These are phyloP conservation scores for Cetradonia linearis DNA, from an alignment of 495 filamentous ascomycete genomes.

Conservation along the genomic window DNA sequence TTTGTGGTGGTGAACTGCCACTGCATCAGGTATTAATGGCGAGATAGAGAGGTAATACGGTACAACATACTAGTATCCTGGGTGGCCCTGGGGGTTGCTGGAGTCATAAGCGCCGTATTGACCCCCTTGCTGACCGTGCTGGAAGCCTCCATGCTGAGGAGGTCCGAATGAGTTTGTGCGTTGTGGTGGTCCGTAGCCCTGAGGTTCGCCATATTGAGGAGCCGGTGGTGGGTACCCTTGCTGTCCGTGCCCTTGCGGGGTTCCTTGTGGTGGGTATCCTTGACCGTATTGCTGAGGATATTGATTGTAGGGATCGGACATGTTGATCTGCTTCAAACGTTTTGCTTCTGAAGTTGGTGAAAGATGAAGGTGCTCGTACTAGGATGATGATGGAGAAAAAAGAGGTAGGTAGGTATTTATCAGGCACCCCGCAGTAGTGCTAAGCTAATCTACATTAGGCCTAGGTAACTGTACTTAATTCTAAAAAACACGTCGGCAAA, in stretches of 20 bases:
- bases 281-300: conserved; percentile 28
- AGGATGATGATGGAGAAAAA: neutral
- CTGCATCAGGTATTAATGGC: conserved; percentile 11
- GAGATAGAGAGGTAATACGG: neutral
- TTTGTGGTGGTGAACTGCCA: conserved; percentile 21
- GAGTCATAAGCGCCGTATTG: conserved; percentile 29
- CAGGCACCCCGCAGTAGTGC: neutral
- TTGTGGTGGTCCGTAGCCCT: conserved; percentile 33
- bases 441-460: too few species aligned
- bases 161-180: conserved; percentile 36
- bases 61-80: conserved; percentile 33
- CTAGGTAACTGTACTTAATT: too few species aligned
- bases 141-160: conserved; percentile 39
- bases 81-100: conserved; percentile 28
- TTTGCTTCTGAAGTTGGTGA: neutral
- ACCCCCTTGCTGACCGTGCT: conserved; percentile 33
- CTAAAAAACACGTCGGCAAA: too few species aligned
- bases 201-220: conserved; percentile 33
- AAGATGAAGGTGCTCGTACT: neutral
- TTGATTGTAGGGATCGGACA: conserved; percentile 43
- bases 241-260: conserved; percentile 24
- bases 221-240: conserved; percentile 25
- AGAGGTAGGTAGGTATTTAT: neutral
- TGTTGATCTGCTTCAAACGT: conserved; percentile 14
- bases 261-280: conserved; percentile 18